phyloP scores from a whole-genome alignment of 495 filamentous ascomycete genomes.

The Trichoderma asperelloides region DNA sequence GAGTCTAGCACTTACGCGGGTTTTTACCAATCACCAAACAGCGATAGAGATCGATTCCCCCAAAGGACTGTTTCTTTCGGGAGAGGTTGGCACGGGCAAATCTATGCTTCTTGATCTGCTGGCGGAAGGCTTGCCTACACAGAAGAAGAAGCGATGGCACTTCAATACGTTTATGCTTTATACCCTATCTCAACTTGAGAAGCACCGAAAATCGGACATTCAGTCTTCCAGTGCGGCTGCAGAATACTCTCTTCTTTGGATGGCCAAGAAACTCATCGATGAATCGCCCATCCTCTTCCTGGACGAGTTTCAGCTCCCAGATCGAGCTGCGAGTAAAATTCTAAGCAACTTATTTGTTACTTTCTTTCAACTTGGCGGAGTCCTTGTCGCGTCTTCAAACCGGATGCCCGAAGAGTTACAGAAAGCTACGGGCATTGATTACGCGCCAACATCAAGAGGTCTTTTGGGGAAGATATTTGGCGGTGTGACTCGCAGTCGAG shows the following conservation, averaged over 20 bases:
- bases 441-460: conserved; percentile 41
- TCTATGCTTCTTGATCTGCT: conserved; percentile 63
- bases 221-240: conserved; percentile 21
- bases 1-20: conserved; percentile 48
- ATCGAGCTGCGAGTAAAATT: conserved; percentile 59
- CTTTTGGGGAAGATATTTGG: conserved; percentile 37
- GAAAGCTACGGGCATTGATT: conserved; percentile 55
- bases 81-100: conserved; percentile 65
- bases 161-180: conserved; percentile 73
- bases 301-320: conserved; percentile 67
- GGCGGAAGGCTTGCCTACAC: conserved; percentile 55
- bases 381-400: conserved; percentile 63
- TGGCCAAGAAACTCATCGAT: conserved; percentile 58
- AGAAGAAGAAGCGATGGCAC: conserved; percentile 60
- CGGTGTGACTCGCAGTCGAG: conserved; percentile 19
- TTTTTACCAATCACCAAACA: conserved; percentile 52
- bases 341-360: conserved; percentile 60
- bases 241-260: conserved; percentile 54
- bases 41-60: conserved; percentile 55
- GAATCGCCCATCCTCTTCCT: conserved; percentile 62
- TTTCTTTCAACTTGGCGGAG: conserved; percentile 66
- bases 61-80: conserved; percentile 56
- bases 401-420: conserved; percentile 66
- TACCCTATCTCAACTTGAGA: conserved; percentile 52
- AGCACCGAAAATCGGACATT: conserved; percentile 34